A percentile compares a stretch with the other conserved stretches of the same genome.
phyloP scores from a whole-genome alignment of 2,329 filamentous ascomycete genomes.

The Stagonosporopsis vannaccii region DNA sequence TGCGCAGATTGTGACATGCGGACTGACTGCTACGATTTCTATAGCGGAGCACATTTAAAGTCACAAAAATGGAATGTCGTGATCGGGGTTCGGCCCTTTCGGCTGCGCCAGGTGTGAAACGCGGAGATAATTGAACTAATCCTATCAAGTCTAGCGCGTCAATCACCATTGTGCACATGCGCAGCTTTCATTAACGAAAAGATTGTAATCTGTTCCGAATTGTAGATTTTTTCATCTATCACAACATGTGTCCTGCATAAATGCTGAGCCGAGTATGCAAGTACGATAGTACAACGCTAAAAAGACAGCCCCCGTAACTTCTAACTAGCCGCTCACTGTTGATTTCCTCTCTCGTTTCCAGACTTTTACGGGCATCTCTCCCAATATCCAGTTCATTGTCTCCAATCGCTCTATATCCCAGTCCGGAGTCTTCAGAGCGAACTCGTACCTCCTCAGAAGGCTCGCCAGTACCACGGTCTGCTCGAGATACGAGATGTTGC shows the following conservation, averaged over 20 bases:
- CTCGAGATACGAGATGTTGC: constrained; percentile 42
- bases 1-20: constrained; percentile 33
- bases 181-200: neutral
- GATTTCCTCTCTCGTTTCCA: constrained; percentile 39
- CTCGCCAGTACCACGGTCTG: constrained; percentile 44
- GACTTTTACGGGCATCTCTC: constrained; percentile 50
- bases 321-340: constrained; percentile 16
- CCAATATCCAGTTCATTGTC: constrained; percentile 49
- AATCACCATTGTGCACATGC: constrained; percentile 1
- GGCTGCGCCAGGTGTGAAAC: constrained; percentile 6
- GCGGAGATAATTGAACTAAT: constrained; percentile 20
- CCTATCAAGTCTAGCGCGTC: constrained; percentile 13
- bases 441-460: constrained; percentile 49
- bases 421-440: constrained; percentile 46
- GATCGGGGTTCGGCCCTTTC: constrained; percentile 1
- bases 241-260: neutral
- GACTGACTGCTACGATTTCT: neutral
- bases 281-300: constrained; percentile 5
- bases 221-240: neutral
- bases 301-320: neutral
- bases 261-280: constrained; percentile 2
- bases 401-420: constrained; percentile 48
- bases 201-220: neutral
- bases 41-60: neutral
- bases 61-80: neutral